These are phyloP conservation scores for Fusarium mangiferae DNA, from an alignment of 2,329 filamentous ascomycete genomes.

Conservation along the genomic window DNA sequence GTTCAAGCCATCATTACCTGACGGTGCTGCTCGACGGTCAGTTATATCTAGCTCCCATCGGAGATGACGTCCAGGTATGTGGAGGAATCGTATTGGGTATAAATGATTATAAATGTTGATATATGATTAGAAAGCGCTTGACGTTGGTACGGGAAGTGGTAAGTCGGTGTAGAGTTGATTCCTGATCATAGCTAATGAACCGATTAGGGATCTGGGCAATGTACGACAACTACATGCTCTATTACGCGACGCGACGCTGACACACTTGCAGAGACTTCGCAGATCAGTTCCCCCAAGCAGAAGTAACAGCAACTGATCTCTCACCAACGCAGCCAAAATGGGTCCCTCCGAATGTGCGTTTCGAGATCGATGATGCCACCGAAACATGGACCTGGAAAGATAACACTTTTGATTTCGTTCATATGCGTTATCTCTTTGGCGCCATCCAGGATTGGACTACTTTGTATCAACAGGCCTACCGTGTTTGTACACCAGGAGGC, in stretches of 20 bases:
- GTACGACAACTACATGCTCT: rapidly evolving
- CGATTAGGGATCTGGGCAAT: slow-evolving; percentile 20
- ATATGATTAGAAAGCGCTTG: background rate
- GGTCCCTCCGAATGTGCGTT: slow-evolving; percentile 21
- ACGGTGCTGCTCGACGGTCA: slow-evolving; percentile 13
- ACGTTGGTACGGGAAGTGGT: slow-evolving; percentile 21
- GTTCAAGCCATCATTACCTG: slow-evolving; percentile 16
- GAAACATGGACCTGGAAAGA: slow-evolving; percentile 15
- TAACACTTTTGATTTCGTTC: slow-evolving; percentile 14
- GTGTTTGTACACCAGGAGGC: slow-evolving; percentile 9
- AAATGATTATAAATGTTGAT: rapidly evolving
- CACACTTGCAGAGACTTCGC: background rate
- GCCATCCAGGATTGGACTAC: slow-evolving; percentile 15
- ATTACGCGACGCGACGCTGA: background rate
- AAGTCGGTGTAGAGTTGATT: background rate
- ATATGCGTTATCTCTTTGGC: slow-evolving; percentile 22
- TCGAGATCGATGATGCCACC: slow-evolving; percentile 25
- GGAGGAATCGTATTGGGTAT: rapidly evolving
- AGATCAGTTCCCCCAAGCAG: slow-evolving; percentile 13
- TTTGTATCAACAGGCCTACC: slow-evolving; percentile 14
- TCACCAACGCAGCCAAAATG: slow-evolving; percentile 24
- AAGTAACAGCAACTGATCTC: slow-evolving; percentile 18
- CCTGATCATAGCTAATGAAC: background rate
- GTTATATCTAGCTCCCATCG: background rate
- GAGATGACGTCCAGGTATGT: slow-evolving; percentile 1